Evolutionary conservation across 2,329 filamentous ascomycete species (phyloP).

Genomic region (Cordyceps javanica): DNA sequence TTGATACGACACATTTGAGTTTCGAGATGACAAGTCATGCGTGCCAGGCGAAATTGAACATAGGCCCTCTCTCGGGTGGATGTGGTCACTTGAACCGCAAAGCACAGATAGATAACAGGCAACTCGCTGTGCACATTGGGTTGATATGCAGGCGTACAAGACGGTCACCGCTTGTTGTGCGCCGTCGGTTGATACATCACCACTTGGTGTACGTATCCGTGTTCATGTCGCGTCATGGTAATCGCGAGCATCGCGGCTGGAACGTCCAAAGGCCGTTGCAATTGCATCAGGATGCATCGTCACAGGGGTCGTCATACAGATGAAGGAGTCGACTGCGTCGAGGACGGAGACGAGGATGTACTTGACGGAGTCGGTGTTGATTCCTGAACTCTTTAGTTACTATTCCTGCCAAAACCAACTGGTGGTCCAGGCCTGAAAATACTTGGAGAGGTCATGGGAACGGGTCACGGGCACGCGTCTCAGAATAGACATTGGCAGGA

Average conservation of each 20-base stretch:
- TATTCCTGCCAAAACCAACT: constrained; percentile 21
- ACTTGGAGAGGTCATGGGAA: background rate
- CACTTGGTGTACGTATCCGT: background rate
- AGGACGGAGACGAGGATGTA: constrained; percentile 26
- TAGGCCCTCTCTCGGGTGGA: background rate
- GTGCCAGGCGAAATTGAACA: too few relatives aligned
- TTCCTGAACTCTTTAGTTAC: constrained; percentile 25
- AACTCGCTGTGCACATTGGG: background rate
- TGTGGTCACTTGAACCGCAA: background rate
- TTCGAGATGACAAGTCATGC: too few relatives aligned
- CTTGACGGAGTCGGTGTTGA: constrained; percentile 25
- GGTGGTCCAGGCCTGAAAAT: constrained; percentile 9
- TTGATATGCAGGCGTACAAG: background rate
- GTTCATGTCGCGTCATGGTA: background rate
- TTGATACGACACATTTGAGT: background rate
- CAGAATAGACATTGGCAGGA: background rate
- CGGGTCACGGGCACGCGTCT: background rate
- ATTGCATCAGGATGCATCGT: background rate
- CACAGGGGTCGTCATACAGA: constrained; percentile 6
- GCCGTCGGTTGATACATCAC: background rate
- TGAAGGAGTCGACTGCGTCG: constrained; percentile 32
- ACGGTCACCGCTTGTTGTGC: background rate
- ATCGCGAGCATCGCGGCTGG: background rate
- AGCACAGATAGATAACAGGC: background rate
- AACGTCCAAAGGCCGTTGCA: background rate